Evolutionary conservation across 805 yeast genomes (phyloP).

Genomic region (Candida sithepensis): DNA sequence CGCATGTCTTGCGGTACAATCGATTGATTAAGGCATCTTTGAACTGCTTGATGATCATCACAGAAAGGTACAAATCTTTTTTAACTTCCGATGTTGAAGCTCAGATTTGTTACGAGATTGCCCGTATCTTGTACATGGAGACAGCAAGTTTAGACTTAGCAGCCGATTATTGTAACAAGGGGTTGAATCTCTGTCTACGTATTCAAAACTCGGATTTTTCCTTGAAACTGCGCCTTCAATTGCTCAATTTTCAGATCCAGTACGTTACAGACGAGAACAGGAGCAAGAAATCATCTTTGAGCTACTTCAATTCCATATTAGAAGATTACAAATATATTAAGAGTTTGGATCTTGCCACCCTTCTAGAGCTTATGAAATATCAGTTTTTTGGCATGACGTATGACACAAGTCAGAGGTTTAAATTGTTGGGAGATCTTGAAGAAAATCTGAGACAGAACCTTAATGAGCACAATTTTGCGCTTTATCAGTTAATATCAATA

Average conservation of each 20-base stretch:
- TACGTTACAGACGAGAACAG: slow-evolving; percentile 21
- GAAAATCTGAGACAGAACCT: slow-evolving; percentile 7
- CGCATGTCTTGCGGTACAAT: slow-evolving; percentile 25
- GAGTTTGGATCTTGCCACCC: slow-evolving; percentile 17
- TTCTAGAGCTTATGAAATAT: slow-evolving; percentile 32
- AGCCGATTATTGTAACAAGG: slow-evolving; percentile 31
- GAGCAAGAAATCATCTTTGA: slow-evolving; percentile 24
- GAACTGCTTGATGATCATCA: slow-evolving; percentile 33
- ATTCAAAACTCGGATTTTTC: slow-evolving; percentile 20
- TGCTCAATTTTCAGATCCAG: slow-evolving; percentile 36
- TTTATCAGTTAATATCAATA: slow-evolving; percentile 26
- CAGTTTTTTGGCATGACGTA: slow-evolving; percentile 28
- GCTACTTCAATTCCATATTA: slow-evolving; percentile 30
- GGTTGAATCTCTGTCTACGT: slow-evolving; percentile 23
- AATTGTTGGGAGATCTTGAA: slow-evolving; percentile 11
- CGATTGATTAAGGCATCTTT: slow-evolving; percentile 34
- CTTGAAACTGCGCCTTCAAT: slow-evolving; percentile 32
- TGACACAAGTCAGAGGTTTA: slow-evolving; percentile 26
- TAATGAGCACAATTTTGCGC: slow-evolving; percentile 7
- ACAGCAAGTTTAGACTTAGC: slow-evolving; percentile 41
- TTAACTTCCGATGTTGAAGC: slow-evolving; percentile 34
- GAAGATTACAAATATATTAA: slow-evolving; percentile 17
- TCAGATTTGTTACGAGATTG: slow-evolving; percentile 33
- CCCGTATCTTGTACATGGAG: slow-evolving; percentile 37
- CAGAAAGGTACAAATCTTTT: slow-evolving; percentile 26